A percentile compares a stretch with the other conserved stretches of the same genome.
Conservation (phyloP, 306 rosid genomes). For the Inga oerstediana region DNA sequence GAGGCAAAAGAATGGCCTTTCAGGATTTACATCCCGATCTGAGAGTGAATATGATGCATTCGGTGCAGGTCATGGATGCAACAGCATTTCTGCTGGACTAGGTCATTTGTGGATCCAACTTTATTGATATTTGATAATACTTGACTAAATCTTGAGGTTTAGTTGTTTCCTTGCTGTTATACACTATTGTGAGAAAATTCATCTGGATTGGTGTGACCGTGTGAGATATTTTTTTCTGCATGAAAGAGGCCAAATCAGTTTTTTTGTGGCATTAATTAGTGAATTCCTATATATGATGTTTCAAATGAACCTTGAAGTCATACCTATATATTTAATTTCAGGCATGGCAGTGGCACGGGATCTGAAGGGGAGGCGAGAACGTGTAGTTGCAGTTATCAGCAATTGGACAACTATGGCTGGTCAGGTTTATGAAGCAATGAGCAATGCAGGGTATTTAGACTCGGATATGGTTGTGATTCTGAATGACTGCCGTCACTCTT, state of each 20-base stretch:
- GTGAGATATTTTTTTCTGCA: conserved; percentile 1
- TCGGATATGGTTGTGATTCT: conserved; percentile 84
- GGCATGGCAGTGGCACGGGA: conserved; percentile 98
- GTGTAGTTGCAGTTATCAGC: conserved; percentile 76
- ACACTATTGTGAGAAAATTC: conserved; percentile 4
- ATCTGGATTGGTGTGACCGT: conserved; percentile 1
- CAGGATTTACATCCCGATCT: conserved; percentile 67
- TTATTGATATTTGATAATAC: background rate
- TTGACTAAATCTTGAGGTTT: background rate
- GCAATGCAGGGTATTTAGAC: conserved; percentile 91
- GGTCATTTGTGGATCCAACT: conserved; percentile 55
- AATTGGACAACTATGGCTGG: conserved; percentile 89
- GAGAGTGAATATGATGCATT: conserved; percentile 93
- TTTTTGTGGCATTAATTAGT: conserved; percentile 2
- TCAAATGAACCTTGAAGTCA: conserved; percentile 13
- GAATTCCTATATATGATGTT: conserved; percentile 17
- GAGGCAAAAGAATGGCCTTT: conserved; percentile 69
- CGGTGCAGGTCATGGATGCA: conserved; percentile 97
- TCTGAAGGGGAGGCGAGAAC: conserved; percentile 81
- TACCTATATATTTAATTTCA: conserved; percentile 38
- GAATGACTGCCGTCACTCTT: conserved; percentile 86
- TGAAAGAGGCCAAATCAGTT: background rate
- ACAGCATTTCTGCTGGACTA: conserved; percentile 93
- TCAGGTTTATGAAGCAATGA: conserved; percentile 90
- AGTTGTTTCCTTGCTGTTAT: background rate